Evolutionary conservation across 2,329 filamentous ascomycete species (phyloP).

Genomic region (Trichophaea hybrida): DNA sequence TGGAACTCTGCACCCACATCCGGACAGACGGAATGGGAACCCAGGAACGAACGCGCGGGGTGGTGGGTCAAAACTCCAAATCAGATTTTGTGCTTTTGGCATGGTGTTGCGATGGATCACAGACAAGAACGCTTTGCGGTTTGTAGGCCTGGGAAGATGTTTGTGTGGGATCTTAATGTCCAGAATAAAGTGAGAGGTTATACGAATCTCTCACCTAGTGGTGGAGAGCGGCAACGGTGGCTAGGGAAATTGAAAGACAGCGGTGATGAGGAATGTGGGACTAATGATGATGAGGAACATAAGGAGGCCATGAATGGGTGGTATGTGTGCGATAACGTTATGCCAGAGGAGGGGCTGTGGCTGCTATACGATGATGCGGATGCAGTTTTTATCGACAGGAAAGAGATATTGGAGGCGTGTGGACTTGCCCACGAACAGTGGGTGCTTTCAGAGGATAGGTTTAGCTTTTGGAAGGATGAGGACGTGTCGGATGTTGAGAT

Average conservation of each 20-base stretch:
- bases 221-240: constrained; percentile 7
- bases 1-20: constrained; percentile 11
- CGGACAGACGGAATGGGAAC: constrained; percentile 21
- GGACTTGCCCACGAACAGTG: constrained; percentile 14
- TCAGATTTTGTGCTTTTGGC: constrained; percentile 27
- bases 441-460: constrained; percentile 10
- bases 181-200: not conserved
- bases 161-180: constrained; percentile 25
- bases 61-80: constrained; percentile 27
- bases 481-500: not conserved
- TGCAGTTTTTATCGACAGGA: constrained; percentile 22
- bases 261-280: not conserved
- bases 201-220: not conserved
- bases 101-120: constrained; percentile 21
- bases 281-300: no score
- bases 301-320: constrained; percentile 16
- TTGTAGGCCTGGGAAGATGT: constrained; percentile 23
- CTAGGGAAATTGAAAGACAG: constrained; percentile 12
- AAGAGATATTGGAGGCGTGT: constrained; percentile 23
- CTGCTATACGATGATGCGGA: constrained; percentile 24
- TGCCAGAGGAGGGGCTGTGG: constrained; percentile 26
- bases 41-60: constrained; percentile 24
- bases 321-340: constrained; percentile 24
- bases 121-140: constrained; percentile 22
- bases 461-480: constrained; percentile 6